A percentile compares a stretch with the other conserved stretches of the same genome.
Conservation (phyloP, 768 basidiomycete genomes). For the Calocera viscosa region DNA sequence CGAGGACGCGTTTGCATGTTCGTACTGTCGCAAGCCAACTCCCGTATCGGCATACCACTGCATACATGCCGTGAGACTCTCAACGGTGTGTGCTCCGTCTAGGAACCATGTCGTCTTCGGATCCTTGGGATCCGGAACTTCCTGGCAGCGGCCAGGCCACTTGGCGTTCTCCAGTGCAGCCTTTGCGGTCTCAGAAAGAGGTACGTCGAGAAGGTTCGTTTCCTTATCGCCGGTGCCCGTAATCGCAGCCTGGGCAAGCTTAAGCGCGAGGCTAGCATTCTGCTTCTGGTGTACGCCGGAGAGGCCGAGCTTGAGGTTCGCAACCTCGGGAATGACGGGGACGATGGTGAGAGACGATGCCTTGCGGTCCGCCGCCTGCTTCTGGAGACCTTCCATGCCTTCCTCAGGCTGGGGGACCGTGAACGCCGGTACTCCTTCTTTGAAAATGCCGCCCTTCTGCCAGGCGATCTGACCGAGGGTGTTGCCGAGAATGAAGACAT, state of each 20-base stretch:
- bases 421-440: conserved; percentile 78
- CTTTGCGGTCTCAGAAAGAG: conserved; percentile 43
- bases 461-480: conserved; percentile 80
- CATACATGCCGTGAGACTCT: conserved; percentile 76
- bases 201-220: conserved; percentile 7
- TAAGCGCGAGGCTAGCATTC: conserved; percentile 78
- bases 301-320: conserved; percentile 56
- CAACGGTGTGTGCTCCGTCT: conserved; percentile 90
- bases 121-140: conserved; percentile 48
- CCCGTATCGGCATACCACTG: conserved; percentile 71
- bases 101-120: conserved; percentile 64
- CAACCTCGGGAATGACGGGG: conserved; percentile 38
- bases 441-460: conserved; percentile 96
- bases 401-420: conserved; percentile 65
- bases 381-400: conserved; percentile 52
- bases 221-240: background rate
- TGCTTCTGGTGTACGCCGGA: conserved; percentile 73
- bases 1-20: conserved; percentile 9
- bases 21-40: conserved; percentile 32
- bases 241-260: conserved; percentile 40
- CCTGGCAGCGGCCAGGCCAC: conserved; percentile 96
- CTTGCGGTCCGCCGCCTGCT: conserved; percentile 55
- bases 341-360: conserved; percentile 58
- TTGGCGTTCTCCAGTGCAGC: conserved; percentile 52
- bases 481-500: conserved; percentile 73